phyloP scores from a whole-genome alignment of 805 yeast species.

The Pichia occidentalis region DNA sequence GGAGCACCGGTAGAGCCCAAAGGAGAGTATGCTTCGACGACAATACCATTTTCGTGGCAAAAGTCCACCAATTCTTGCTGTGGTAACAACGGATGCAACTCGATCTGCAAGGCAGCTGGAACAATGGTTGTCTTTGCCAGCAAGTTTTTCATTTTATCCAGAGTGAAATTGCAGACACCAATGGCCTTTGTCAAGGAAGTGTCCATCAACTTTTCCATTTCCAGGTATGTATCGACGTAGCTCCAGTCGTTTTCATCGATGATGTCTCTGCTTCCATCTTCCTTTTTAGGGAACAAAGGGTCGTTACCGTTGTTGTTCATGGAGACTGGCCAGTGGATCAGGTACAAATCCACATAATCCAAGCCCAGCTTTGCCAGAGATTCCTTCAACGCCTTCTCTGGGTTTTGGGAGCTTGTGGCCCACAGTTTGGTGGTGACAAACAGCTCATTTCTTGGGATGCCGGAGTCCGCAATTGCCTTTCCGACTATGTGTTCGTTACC shows the following conservation, averaged over 20 bases:
- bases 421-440: conserved; percentile 63
- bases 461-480: conserved; percentile 53
- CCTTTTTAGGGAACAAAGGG: conserved; percentile 32
- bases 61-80: conserved; percentile 54
- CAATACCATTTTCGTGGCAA: conserved; percentile 46
- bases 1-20: conserved; percentile 60
- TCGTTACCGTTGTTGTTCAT: conserved; percentile 33
- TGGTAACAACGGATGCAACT: conserved; percentile 67
- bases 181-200: conserved; percentile 55
- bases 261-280: conserved; percentile 32
- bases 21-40: conserved; percentile 74
- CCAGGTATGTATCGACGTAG: conserved; percentile 57
- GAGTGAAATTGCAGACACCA: conserved; percentile 75
- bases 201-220: conserved; percentile 51
- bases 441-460: conserved; percentile 49
- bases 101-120: conserved; percentile 74
- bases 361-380: conserved; percentile 46
- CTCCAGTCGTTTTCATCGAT: conserved; percentile 26
- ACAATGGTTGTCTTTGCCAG: conserved; percentile 45
- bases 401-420: conserved; percentile 35
- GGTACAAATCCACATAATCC: conserved; percentile 59
- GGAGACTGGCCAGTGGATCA: conserved; percentile 62
- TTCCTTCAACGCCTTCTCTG: conserved; percentile 40
- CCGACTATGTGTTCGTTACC: conserved; percentile 57
- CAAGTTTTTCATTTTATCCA: conserved; percentile 45